These are phyloP conservation scores for Chloromonas sp. DNA, from an alignment of 163 green algal species.

Conservation along the genomic window DNA sequence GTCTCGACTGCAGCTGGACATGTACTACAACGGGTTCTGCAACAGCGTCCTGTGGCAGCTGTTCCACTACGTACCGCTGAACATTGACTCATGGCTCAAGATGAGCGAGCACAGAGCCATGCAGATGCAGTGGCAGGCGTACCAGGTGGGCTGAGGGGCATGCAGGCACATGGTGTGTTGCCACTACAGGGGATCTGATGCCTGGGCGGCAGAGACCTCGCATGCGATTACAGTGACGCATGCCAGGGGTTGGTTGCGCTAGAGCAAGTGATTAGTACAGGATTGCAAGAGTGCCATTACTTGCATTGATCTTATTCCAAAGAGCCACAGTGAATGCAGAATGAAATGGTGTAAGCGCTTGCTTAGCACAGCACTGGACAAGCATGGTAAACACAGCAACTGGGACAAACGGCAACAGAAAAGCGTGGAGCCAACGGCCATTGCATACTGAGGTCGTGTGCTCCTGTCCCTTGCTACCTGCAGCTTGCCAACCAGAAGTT, in stretches of 20 bases:
- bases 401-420: neutral
- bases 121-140: constrained; percentile 89
- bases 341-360: neutral
- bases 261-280: neutral
- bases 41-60: constrained; percentile 97
- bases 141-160: constrained; percentile 52
- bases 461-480: constrained; percentile 32
- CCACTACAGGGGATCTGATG: neutral
- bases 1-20: constrained; percentile 33
- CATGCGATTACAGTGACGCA: neutral
- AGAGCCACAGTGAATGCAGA: neutral
- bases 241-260: neutral
- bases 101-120: constrained; percentile 81
- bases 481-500: constrained; percentile 76
- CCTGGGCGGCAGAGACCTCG: neutral
- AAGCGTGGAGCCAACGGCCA: neutral
- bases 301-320: neutral
- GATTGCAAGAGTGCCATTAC: neutral
- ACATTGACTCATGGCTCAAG: constrained; percentile 80
- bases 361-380: neutral
- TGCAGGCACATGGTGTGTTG: neutral
- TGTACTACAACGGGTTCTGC: constrained; percentile 96
- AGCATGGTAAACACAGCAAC: neutral
- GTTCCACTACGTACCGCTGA: constrained; percentile 97
- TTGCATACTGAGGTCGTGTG: too few species aligned